Conservation (phyloP, 2,329 filamentous ascomycete genomes). For the Fusarium pseudoanthophilum region DNA sequence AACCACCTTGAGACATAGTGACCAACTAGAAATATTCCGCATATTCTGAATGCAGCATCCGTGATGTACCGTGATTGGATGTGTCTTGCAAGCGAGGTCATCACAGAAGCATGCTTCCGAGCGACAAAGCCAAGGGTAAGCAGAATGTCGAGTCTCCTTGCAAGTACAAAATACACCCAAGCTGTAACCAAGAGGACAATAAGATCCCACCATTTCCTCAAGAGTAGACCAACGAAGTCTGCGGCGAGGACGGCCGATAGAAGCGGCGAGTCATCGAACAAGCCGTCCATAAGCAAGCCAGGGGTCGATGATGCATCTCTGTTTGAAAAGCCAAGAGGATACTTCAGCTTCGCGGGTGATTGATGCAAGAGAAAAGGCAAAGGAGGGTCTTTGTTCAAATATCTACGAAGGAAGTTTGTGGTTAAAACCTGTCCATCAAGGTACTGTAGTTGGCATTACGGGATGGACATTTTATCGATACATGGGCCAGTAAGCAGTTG, state of each 20-base stretch:
- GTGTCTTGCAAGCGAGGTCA: neutral
- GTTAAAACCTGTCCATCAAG: conserved; percentile 46
- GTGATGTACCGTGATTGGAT: conserved; percentile 8
- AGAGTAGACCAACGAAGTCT: conserved; percentile 35
- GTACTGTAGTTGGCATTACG: conserved; percentile 23
- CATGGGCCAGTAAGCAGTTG: neutral
- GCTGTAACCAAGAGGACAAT: neutral
- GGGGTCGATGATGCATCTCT: conserved; percentile 23
- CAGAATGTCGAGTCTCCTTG: conserved; percentile 40
- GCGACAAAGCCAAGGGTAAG: conserved; percentile 39
- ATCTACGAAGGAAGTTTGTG: conserved; percentile 2
- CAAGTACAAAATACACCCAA: conserved; percentile 34
- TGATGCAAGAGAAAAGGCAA: neutral
- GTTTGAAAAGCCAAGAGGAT: neutral
- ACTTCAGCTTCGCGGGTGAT: conserved; percentile 4
- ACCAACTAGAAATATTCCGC: neutral
- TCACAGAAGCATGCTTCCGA: conserved; percentile 27
- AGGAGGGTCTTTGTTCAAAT: neutral
- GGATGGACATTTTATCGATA: conserved; percentile 3
- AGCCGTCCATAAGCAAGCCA: conserved; percentile 42
- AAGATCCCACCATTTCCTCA: neutral
- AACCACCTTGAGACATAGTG: neutral
- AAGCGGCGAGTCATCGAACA: conserved; percentile 42
- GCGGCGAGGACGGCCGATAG: conserved; percentile 27
- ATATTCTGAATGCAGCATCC: neutral